Evolutionary conservation across 805 yeast species (phyloP).

Genomic region (Nakazawaea ernobii): DNA sequence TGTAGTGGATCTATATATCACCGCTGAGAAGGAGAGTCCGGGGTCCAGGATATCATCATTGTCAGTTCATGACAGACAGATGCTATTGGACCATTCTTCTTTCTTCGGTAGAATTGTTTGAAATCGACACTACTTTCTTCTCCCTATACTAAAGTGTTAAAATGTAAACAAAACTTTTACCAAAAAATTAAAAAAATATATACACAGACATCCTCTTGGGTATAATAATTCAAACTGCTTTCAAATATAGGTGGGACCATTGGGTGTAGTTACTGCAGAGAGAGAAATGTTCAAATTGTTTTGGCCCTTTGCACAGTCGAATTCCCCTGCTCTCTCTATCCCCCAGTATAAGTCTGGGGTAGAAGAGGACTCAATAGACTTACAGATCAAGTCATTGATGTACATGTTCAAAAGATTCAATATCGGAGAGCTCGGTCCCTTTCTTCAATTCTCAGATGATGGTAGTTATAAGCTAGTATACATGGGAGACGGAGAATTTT

Average conservation of each 20-base stretch:
- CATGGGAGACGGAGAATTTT: conserved; percentile 10
- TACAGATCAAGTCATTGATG: conserved; percentile 53
- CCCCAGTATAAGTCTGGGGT: conserved; percentile 44
- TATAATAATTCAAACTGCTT: neutral
- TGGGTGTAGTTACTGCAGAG: neutral
- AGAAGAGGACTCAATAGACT: conserved; percentile 51
- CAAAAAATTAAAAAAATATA: neutral
- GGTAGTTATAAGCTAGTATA: conserved; percentile 22
- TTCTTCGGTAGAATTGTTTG: too few species aligned
- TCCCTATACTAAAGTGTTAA: neutral
- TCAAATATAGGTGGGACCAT: neutral
- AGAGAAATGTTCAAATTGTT: conserved; percentile 21
- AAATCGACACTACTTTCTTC: neutral
- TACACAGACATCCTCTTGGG: neutral
- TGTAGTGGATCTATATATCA: too few species aligned
- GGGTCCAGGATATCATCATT: too few species aligned
- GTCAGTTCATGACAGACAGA: too few species aligned
- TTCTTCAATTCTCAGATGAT: conserved; percentile 26
- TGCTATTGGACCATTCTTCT: too few species aligned
- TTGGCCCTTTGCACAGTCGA: conserved; percentile 28
- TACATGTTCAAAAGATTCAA: conserved; percentile 52
- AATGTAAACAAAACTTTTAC: neutral
- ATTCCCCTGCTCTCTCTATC: conserved; percentile 32
- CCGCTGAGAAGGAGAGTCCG: neutral
- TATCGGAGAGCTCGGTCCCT: conserved; percentile 37